Evolutionary conservation across 1,284 basidiomycete species (phyloP).

Genomic region (Ceratobasidium theobromae): DNA sequence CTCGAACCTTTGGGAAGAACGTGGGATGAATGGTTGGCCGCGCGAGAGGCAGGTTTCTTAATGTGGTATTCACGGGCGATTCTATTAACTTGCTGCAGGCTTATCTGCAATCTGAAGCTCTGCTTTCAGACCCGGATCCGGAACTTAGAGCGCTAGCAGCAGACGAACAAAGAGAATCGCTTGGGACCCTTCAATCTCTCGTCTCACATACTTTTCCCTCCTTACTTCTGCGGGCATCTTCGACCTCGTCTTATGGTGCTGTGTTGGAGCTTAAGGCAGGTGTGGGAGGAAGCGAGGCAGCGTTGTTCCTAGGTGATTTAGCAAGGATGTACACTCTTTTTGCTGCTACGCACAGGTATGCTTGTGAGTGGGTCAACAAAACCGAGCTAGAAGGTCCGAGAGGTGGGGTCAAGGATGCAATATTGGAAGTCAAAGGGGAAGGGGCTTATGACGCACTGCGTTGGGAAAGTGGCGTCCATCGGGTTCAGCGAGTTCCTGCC

Average conservation of each 20-base stretch:
- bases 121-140: constrained; percentile 75
- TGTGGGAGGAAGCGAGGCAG: constrained; percentile 88
- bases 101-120: constrained; percentile 52
- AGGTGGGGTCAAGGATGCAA: constrained; percentile 81
- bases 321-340: constrained; percentile 82
- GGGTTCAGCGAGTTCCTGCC: constrained; percentile 90
- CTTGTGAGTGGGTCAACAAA: constrained; percentile 42
- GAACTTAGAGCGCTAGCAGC: constrained; percentile 73
- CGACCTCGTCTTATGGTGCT: constrained; percentile 67
- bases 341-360: constrained; percentile 52
- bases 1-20: constrained; percentile 55
- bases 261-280: constrained; percentile 91
- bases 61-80: background rate
- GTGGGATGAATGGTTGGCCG: constrained; percentile 52
- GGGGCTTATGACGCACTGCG: constrained; percentile 78
- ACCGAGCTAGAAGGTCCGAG: constrained; percentile 40
- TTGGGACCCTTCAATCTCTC: constrained; percentile 51
- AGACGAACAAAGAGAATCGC: constrained; percentile 65
- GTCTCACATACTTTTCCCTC: constrained; percentile 62
- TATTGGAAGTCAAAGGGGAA: constrained; percentile 77
- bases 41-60: constrained; percentile 48
- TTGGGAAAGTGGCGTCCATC: constrained; percentile 94
- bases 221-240: constrained; percentile 70
- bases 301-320: constrained; percentile 79
- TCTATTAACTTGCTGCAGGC: constrained; percentile 31